Conservation (phyloP, 1,284 basidiomycete species). For the Salmacisia buchloeana region DNA sequence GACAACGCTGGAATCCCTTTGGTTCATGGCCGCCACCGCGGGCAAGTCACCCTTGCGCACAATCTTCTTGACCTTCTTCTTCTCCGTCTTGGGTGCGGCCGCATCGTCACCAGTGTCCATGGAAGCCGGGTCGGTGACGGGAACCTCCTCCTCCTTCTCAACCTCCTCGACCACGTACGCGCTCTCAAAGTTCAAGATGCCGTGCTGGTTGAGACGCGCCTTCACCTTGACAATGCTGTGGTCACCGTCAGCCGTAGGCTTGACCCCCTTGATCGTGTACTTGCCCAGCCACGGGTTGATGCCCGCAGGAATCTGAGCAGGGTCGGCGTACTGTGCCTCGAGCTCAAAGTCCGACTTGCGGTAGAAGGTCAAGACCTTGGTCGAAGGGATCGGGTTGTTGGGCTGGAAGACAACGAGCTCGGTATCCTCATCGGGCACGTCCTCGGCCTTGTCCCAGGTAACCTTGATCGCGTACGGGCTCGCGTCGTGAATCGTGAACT, state of each 20-base stretch:
- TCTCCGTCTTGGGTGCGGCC: slow-evolving; percentile 44
- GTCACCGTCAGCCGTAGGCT: slow-evolving; percentile 46
- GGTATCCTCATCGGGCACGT: slow-evolving; percentile 49
- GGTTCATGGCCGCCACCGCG: slow-evolving; percentile 36
- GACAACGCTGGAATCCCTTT: slow-evolving; percentile 34
- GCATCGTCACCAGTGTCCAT: slow-evolving; percentile 32
- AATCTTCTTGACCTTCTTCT: slow-evolving; percentile 49
- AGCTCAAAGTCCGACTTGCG: slow-evolving; percentile 49
- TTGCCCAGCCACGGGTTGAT: slow-evolving; percentile 47
- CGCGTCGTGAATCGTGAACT: slow-evolving; percentile 48
- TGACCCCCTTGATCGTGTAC: slow-evolving; percentile 46
- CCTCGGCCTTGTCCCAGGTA: slow-evolving; percentile 47
- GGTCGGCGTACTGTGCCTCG: slow-evolving; percentile 43
- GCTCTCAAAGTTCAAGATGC: slow-evolving; percentile 47
- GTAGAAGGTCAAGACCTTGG: slow-evolving; percentile 51
- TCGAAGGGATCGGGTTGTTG: slow-evolving; percentile 50
- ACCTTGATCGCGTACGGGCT: slow-evolving; percentile 50
- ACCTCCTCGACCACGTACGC: slow-evolving; percentile 50
- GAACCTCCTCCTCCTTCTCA: slow-evolving; percentile 49
- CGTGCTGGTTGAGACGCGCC: slow-evolving; percentile 49
- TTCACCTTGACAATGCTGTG: slow-evolving; percentile 51
- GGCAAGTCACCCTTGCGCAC: slow-evolving; percentile 47
- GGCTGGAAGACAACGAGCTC: slow-evolving; percentile 49
- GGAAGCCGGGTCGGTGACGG: slow-evolving; percentile 36
- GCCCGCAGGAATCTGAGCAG: slow-evolving; percentile 37